Base-by-base conservation (phyloP, 768 basidiomycete species). In the Kwoniella sp. region DNA sequence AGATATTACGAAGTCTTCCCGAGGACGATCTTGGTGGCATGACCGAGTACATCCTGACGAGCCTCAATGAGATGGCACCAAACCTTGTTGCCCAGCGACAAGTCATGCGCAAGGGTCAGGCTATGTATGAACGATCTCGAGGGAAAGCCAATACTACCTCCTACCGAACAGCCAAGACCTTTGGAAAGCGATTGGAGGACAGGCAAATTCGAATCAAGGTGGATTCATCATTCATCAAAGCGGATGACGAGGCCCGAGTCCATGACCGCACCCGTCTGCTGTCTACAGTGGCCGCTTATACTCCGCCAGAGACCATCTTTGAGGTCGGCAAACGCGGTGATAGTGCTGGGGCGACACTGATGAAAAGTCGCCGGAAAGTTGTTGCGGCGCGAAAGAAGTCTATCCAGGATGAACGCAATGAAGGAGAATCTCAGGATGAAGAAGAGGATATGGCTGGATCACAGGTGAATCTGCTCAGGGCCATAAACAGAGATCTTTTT, bases 81-180 rank as follows among this genome's bases (percentile, higher is more conserved):
- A 46, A 60, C 27, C 79, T 96, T 22, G 77, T 80, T 9, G 76
- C 79, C 36, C 75, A 93, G 25, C 79, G 86, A 19, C 83, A 84
- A 4, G 88, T 96, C 53, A 92, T 93, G 84, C 79, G 79, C 56
- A 83, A 88, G 45, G 92, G 91, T 0, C 90, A 96, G 59, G 76
- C 80, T 1, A 87, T 98, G 88, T 98, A 93, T 71, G 91, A 96
- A 65, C 84, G 90, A 27, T 89, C 88, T 56, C 85, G 89, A 71
- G 87, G 86, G 19, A 95, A 92, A 69, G 92, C 93, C 81, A 14
- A 26, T 17, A n/a, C 43, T 1, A 84, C 84, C 50, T 87, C 86
- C 66, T 89, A 96, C 76, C 83, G 84, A 59, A 83, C 91, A 5
- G 86, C 92, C 12, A 98, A 98, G 67, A 85, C 84, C 52, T 85